Percentiles rank a stretch among this genome's conserved stretches.
Evolutionary conservation across 2,329 filamentous ascomycete species (phyloP).

Genomic region (Coniochaeta prunicola): DNA sequence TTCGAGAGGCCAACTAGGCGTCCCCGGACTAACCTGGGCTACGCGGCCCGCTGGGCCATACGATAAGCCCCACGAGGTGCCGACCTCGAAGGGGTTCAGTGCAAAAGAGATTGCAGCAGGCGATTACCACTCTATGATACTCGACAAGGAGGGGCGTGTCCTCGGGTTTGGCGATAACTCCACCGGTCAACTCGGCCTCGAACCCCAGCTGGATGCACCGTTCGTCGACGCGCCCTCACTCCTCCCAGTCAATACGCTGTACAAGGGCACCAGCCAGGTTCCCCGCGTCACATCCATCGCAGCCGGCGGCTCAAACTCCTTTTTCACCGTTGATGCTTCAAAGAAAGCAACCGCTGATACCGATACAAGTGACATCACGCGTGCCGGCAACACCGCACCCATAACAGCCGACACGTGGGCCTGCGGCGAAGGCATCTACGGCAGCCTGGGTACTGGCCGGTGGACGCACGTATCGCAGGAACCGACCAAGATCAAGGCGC

Average conservation of each 20-base stretch:
- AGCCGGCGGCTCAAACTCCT: constrained; percentile 81
- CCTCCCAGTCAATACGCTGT: constrained; percentile 65
- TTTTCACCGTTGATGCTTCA: constrained; percentile 76
- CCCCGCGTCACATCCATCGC: constrained; percentile 69
- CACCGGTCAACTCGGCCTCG: constrained; percentile 83
- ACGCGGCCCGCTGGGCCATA: constrained; percentile 71
- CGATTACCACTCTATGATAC: constrained; percentile 76
- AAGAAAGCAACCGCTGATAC: constrained; percentile 38
- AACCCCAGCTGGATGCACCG: constrained; percentile 54
- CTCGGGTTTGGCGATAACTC: constrained; percentile 91
- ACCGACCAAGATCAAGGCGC: constrained; percentile 72
- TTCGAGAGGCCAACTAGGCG: constrained; percentile 75
- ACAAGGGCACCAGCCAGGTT: constrained; percentile 54
- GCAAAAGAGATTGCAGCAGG: constrained; percentile 73
- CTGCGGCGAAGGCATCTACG: constrained; percentile 79
- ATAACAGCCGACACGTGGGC: constrained; percentile 76
- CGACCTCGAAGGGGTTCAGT: constrained; percentile 60
- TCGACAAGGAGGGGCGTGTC: constrained; percentile 68
- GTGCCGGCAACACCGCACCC: constrained; percentile 19
- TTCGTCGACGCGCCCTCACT: constrained; percentile 63
- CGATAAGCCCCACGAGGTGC: constrained; percentile 76
- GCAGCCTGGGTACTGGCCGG: constrained; percentile 73
- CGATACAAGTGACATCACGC: constrained; percentile 27
- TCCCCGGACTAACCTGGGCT: constrained; percentile 74
- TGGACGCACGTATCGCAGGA: constrained; percentile 82